phyloP scores from a whole-genome alignment of 352 stramenopile species.

The Phytophthora hibernalis region DNA sequence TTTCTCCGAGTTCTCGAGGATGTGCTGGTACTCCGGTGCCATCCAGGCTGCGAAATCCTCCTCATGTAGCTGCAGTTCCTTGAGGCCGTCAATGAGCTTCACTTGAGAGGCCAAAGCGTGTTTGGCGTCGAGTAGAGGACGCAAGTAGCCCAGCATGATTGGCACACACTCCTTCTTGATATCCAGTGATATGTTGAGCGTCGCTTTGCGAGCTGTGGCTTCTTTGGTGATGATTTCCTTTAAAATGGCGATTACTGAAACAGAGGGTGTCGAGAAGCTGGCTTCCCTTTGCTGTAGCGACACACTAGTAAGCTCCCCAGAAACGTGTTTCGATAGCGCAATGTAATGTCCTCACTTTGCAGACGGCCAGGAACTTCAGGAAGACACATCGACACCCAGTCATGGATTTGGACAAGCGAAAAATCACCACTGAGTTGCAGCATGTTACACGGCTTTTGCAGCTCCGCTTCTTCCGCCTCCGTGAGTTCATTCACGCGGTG shows the following conservation, averaged over 20 bases:
- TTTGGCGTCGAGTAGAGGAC: slow-evolving; percentile 73
- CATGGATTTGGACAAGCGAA: slow-evolving; percentile 86
- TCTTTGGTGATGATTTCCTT: slow-evolving; percentile 90
- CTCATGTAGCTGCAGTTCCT: slow-evolving; percentile 85
- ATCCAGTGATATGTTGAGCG: slow-evolving; percentile 81
- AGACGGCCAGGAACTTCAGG: slow-evolving; percentile 77
- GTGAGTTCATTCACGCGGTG: slow-evolving; percentile 71
- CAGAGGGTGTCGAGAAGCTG: slow-evolving; percentile 77
- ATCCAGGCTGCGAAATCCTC: slow-evolving; percentile 78
- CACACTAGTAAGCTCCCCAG: slow-evolving; percentile 78
- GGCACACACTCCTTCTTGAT: slow-evolving; percentile 83
- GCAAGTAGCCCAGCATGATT: slow-evolving; percentile 71
- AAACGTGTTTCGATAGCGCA: slow-evolving; percentile 85
- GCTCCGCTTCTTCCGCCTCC: slow-evolving; percentile 59
- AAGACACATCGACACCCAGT: slow-evolving; percentile 84
- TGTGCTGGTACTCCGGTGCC: slow-evolving; percentile 81
- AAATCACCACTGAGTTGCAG: slow-evolving; percentile 80
- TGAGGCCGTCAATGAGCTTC: slow-evolving; percentile 86
- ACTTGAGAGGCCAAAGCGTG: slow-evolving; percentile 76
- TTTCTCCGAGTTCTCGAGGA: slow-evolving; percentile 67
- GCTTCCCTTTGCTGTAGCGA: slow-evolving; percentile 80
- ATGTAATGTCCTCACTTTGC: slow-evolving; percentile 70
- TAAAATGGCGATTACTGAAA: slow-evolving; percentile 86
- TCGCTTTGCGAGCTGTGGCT: slow-evolving; percentile 78
- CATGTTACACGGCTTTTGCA: slow-evolving; percentile 65